phyloP scores from a whole-genome alignment of 75 land plant genomes.

The Picea glauca region DNA sequence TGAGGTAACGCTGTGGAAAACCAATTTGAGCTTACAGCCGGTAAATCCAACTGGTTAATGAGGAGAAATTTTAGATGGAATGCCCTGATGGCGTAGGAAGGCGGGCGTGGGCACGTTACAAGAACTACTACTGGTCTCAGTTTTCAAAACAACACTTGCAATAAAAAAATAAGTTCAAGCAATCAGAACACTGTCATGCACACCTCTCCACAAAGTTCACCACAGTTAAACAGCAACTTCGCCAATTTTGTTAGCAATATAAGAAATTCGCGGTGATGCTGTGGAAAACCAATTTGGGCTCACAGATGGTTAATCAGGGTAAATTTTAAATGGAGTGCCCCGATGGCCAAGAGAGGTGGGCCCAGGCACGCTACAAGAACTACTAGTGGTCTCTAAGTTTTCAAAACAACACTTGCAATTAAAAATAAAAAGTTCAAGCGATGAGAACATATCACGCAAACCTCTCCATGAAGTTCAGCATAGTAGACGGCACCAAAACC shows the following conservation, averaged over 20 bases:
- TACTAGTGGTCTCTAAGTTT: background rate
- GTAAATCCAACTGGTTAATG: too few species aligned
- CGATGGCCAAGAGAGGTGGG: too few species aligned
- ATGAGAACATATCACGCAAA: constrained; percentile 9
- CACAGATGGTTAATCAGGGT: too few species aligned
- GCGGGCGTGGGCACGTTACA: too few species aligned
- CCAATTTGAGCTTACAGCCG: too few species aligned
- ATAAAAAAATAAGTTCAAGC: background rate
- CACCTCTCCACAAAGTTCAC: constrained; percentile 91
- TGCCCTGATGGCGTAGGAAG: too few species aligned
- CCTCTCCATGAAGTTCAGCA: constrained; percentile 94
- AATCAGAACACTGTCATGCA: background rate
- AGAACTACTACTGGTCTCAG: background rate
- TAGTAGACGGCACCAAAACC: constrained; percentile 94
- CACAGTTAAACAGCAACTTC: constrained; percentile 89
- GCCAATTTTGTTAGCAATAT: constrained; percentile 77
- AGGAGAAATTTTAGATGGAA: too few species aligned
- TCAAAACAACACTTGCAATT: background rate
- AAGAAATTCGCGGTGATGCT: too few species aligned
- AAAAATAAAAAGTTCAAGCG: background rate
- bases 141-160: background rate
- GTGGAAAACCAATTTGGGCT: too few species aligned
- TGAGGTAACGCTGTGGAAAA: too few species aligned
- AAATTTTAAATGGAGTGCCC: too few species aligned
- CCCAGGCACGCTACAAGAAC: too few species aligned